phyloP scores from a whole-genome alignment of 495 filamentous ascomycete genomes.

The Daldinia vernicosa region DNA sequence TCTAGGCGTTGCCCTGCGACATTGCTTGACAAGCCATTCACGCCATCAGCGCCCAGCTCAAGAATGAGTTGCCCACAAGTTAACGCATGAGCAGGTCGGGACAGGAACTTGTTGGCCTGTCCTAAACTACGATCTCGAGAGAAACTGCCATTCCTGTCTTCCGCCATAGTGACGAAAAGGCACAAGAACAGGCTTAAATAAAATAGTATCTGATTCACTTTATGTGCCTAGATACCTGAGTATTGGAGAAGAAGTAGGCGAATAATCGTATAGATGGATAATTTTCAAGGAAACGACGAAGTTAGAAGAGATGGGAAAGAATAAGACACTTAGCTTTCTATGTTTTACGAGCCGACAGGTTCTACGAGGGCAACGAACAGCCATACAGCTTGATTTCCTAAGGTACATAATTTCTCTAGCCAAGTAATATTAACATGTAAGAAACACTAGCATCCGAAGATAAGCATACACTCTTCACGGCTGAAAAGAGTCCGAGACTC shows the following conservation, averaged over 20 bases:
- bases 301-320: no score
- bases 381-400: no score
- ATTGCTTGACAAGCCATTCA: conserved; percentile 66
- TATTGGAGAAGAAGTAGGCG: no score
- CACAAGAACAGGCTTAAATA: background rate
- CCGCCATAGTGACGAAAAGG: background rate
- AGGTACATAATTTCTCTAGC: background rate
- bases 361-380: no score
- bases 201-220: background rate
- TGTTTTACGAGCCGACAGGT: no score
- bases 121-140: conserved; percentile 56
- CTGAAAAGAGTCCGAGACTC: background rate
- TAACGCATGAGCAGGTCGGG: conserved; percentile 72
- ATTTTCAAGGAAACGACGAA: no score
- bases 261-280: no score
- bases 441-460: background rate
- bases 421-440: background rate
- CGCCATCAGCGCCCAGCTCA: conserved; percentile 66
- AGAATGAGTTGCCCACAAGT: conserved; percentile 60
- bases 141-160: background rate
- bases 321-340: no score
- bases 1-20: conserved; percentile 66
- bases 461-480: background rate
- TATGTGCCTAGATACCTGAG: no score
- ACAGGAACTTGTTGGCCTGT: conserved; percentile 63